phyloP scores from a whole-genome alignment of 768 basidiomycete genomes.

The Fistulinella prunicolor region DNA sequence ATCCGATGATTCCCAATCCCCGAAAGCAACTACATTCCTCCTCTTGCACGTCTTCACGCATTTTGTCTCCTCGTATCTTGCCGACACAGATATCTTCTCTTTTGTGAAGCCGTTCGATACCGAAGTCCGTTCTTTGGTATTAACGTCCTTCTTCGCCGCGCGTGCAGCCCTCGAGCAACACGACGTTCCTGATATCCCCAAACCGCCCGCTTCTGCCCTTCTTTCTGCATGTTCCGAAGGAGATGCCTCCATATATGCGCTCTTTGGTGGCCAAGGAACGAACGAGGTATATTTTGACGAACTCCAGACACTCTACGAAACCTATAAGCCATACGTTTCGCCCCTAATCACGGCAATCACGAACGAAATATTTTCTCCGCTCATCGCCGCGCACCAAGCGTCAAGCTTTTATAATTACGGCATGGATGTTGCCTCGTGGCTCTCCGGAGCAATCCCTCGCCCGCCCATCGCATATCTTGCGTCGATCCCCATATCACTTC shows the following conservation, averaged over 20 bases:
- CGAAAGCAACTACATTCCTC: constrained; percentile 55
- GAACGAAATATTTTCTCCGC: constrained; percentile 64
- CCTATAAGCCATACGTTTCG: constrained; percentile 83
- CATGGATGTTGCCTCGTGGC: constrained; percentile 82
- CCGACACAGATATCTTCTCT: constrained; percentile 74
- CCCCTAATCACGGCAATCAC: constrained; percentile 66
- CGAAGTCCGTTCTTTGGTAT: constrained; percentile 72
- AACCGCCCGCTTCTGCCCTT: constrained; percentile 63
- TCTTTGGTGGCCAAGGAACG: constrained; percentile 97
- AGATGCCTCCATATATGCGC: constrained; percentile 77
- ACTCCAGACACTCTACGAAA: constrained; percentile 86
- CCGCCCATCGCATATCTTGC: constrained; percentile 86
- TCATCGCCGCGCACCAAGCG: constrained; percentile 54
- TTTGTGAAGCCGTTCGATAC: constrained; percentile 72
- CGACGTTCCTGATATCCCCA: constrained; percentile 53
- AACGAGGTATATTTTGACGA: constrained; percentile 99
- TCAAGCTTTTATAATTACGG: constrained; percentile 75
- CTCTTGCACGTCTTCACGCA: constrained; percentile 72
- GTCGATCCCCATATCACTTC: constrained; percentile 90
- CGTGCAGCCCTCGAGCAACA: constrained; percentile 64
- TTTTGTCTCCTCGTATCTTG: constrained; percentile 76
- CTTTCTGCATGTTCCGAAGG: constrained; percentile 58
- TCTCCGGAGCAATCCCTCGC: constrained; percentile 62
- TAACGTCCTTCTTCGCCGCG: constrained; percentile 77
- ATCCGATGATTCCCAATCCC: constrained; percentile 51